Evolutionary conservation across 352 stramenopile species (phyloP).

Genomic region (Globisporangium paddicum): DNA sequence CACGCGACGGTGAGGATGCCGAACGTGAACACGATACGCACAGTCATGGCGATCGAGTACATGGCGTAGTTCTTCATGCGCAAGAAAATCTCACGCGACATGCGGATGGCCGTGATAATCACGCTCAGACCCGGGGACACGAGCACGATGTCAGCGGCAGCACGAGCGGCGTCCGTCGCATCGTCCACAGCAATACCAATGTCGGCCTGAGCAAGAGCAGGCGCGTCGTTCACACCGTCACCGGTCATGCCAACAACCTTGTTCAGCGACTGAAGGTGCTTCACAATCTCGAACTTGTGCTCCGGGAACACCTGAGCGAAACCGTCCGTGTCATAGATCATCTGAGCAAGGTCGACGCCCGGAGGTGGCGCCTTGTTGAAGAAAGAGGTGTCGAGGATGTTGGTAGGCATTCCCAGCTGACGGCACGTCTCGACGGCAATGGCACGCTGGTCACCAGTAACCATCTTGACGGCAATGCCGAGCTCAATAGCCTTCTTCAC

Average conservation of each 20-base stretch:
- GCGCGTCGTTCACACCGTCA: slow-evolving; percentile 92
- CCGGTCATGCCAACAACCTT: slow-evolving; percentile 82
- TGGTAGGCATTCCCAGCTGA: slow-evolving; percentile 86
- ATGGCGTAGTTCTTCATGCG: slow-evolving; percentile 92
- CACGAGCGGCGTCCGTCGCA: slow-evolving; percentile 84
- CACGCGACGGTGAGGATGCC: slow-evolving; percentile 84
- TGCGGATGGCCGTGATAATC: slow-evolving; percentile 89
- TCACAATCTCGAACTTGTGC: slow-evolving; percentile 91
- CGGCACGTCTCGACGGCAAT: slow-evolving; percentile 92
- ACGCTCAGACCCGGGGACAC: slow-evolving; percentile 82
- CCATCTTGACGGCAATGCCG: slow-evolving; percentile 94
- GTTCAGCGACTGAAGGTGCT: slow-evolving; percentile 84
- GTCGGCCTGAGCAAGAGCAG: slow-evolving; percentile 85
- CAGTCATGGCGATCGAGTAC: slow-evolving; percentile 88
- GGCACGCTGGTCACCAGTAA: slow-evolving; percentile 92
- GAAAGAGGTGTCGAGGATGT: slow-evolving; percentile 80
- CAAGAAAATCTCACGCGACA: slow-evolving; percentile 87
- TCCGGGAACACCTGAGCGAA: slow-evolving; percentile 92
- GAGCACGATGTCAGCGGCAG: slow-evolving; percentile 87
- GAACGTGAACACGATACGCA: slow-evolving; percentile 87
- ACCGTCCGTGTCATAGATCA: slow-evolving; percentile 91
- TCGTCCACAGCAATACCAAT: slow-evolving; percentile 92
- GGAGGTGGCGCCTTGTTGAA: slow-evolving; percentile 67
- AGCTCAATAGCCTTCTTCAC: slow-evolving; percentile 88
- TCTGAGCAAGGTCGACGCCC: slow-evolving; percentile 58